Evolutionary conservation across 1,284 basidiomycete genomes (phyloP), one percentile per base, ranked within the genome.

Genomic region (Mycosarcoma mackinlayi): DNA sequence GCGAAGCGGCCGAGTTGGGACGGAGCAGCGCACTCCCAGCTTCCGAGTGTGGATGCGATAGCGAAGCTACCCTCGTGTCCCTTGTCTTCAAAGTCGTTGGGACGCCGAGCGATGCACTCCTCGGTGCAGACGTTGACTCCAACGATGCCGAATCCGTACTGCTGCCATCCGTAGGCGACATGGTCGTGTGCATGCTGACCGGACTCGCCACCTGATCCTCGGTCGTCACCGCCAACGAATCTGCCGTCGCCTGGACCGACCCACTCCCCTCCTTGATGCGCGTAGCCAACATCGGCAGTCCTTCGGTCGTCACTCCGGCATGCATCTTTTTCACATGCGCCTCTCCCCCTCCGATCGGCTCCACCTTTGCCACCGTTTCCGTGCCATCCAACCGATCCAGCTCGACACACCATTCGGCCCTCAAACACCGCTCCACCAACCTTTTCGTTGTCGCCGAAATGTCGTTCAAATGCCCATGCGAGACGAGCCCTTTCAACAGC

Each of bases 371-470:
- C n/a, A 64, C 47, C 2, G 40, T 24, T 11, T 61, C 47, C 0
- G 49, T 53, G 1, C 74, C 69, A 24, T 79, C 77, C 21, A 72
- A 49, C 42, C 64, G 46, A 27, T 79, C 75, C 11, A 73, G 49
- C 52, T 76, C 67, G 11, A 79, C 88, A 84, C 92, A 94, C 93
- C 93, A 96, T 6, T 92, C 90, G 4, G 91, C 92, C 8, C 86
- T 84, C 23, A 98, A 86, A 83, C 94, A 98, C 28, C 95, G 88
- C 61, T 93, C 90, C n/a, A 97, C 94, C 11, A 99, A 87, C 3
- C 94, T 87, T 70, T 88, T 89, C 0, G 95, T 98, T 0, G 94
- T 97, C 0, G 91, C 84, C 60, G 89, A 90, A 28, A 79, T 73
- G 9, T 79, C 75, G 27, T 91, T 88, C 58, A 97, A 90, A 49